These are phyloP conservation scores for Camelina neglecta DNA, from an alignment of 345 rosid species.

Conservation along the genomic window DNA sequence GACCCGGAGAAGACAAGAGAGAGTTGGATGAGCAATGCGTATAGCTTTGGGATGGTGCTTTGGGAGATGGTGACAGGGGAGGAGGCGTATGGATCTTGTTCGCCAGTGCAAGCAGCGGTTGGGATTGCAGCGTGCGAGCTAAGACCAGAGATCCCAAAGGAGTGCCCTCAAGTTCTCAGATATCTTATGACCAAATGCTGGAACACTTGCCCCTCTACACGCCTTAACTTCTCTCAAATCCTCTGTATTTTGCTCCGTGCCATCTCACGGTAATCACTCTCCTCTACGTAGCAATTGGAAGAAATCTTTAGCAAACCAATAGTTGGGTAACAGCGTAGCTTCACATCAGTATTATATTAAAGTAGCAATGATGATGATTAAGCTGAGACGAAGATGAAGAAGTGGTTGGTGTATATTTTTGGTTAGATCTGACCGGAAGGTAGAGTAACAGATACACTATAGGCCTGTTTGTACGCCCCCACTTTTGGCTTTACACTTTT, in stretches of 20 bases:
- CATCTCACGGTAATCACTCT: conserved; percentile 44
- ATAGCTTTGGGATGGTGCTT: conserved; percentile 92
- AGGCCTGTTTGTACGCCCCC: conserved; percentile 28
- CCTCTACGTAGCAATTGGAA: conserved; percentile 8
- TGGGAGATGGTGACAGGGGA: conserved; percentile 99
- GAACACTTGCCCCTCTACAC: conserved; percentile 77
- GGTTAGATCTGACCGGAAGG: neutral
- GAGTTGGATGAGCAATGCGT: conserved; percentile 96
- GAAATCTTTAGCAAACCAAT: conserved; percentile 14
- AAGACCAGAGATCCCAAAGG: conserved; percentile 95
- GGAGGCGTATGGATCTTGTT: conserved; percentile 81
- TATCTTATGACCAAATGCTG: conserved; percentile 89
- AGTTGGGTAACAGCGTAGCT: conserved; percentile 26
- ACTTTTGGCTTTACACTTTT: conserved; percentile 2
- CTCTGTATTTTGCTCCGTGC: conserved; percentile 58
- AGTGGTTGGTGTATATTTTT: conserved; percentile 16
- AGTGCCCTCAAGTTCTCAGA: conserved; percentile 77
- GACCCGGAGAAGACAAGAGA: conserved; percentile 89
- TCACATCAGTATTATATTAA: neutral
- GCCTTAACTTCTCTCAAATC: conserved; percentile 80
- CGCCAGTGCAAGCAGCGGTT: conserved; percentile 97
- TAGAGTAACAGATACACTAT: conserved; percentile 16
- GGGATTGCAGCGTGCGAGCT: conserved; percentile 97
- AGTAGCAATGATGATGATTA: conserved; percentile 14
- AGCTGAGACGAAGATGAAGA: neutral